phyloP scores from a whole-genome alignment of 352 stramenopile species.

The Hyaloperonospora brassicae region DNA sequence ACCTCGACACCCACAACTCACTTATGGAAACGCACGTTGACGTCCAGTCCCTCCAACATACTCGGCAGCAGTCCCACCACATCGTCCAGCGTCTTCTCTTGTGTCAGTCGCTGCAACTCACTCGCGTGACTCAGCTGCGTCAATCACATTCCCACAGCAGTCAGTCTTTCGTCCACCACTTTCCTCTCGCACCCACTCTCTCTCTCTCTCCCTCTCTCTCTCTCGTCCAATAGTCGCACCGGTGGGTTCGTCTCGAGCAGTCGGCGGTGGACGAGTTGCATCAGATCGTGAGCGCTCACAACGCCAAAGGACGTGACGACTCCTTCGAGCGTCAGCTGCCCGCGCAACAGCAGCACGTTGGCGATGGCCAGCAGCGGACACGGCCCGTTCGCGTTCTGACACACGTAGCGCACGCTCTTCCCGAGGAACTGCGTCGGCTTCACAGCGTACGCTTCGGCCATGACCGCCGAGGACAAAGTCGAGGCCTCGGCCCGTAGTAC shows the following conservation, averaged over 20 bases:
- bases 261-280: slow-evolving; percentile 83
- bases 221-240: slow-evolving; percentile 14
- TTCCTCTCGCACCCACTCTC: neutral
- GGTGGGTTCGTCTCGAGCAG: slow-evolving; percentile 82
- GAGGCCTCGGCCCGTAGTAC: no score
- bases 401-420: slow-evolving; percentile 82
- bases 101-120: slow-evolving; percentile 54
- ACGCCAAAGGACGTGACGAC: slow-evolving; percentile 47
- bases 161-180: neutral
- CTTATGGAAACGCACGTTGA: slow-evolving; percentile 96
- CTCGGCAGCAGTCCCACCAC: slow-evolving; percentile 88
- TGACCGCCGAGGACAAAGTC: slow-evolving; percentile 1
- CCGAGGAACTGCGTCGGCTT: slow-evolving; percentile 78
- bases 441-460: slow-evolving; percentile 69
- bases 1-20: slow-evolving; percentile 19
- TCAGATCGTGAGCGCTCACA: slow-evolving; percentile 85
- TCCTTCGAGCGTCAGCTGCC: slow-evolving; percentile 76
- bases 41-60: slow-evolving; percentile 94
- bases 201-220: neutral
- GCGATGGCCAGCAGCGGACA: slow-evolving; percentile 94
- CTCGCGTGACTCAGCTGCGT: slow-evolving; percentile 34
- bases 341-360: slow-evolving; percentile 93
- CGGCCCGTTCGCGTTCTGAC: slow-evolving; percentile 97
- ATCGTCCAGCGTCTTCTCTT: slow-evolving; percentile 85
- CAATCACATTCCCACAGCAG: neutral